Evolutionary conservation across 345 rosid species (phyloP).

Genomic region (Eucalyptus dawsonii): DNA sequence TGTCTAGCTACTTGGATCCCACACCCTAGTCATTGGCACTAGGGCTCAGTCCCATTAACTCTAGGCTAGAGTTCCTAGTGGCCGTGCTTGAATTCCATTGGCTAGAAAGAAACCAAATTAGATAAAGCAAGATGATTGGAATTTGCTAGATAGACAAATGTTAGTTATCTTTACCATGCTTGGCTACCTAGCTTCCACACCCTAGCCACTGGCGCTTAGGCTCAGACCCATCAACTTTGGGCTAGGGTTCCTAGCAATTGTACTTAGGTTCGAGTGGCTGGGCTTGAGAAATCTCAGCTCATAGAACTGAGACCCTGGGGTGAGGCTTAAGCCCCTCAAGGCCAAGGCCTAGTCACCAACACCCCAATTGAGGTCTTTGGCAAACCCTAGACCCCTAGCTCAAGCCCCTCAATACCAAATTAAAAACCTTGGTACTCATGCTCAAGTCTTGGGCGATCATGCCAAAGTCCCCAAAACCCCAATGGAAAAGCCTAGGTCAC

Average conservation of each 20-base stretch:
- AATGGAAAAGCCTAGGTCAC: not conserved
- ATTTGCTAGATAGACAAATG: not conserved
- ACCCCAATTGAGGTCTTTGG: not conserved
- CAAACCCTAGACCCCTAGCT: not conserved
- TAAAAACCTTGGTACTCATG: not conserved
- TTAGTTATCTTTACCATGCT: not conserved
- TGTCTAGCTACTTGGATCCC: not conserved
- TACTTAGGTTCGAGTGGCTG: rapidly evolving
- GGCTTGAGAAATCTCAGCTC: not conserved
- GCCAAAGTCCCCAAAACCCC: not conserved
- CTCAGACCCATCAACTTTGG: not conserved
- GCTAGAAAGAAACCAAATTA: not conserved
- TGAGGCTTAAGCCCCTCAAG: not conserved
- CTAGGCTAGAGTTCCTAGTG: not conserved
- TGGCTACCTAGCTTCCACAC: not conserved
- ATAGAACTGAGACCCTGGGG: not conserved
- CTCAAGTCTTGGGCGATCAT: no score
- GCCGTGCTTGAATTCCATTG: not conserved
- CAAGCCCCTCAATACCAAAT: not conserved
- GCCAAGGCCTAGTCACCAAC: not conserved
- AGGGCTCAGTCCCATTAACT: not conserved
- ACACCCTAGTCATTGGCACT: not conserved
- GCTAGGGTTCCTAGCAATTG: not conserved
- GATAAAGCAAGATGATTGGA: not conserved
- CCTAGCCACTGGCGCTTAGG: rapidly evolving